A percentile compares a stretch with the other conserved stretches of the same genome.
These are phyloP conservation scores for Fusarium brevicatenulatum DNA, from an alignment of 2,329 filamentous ascomycete species.

Conservation along the genomic window DNA sequence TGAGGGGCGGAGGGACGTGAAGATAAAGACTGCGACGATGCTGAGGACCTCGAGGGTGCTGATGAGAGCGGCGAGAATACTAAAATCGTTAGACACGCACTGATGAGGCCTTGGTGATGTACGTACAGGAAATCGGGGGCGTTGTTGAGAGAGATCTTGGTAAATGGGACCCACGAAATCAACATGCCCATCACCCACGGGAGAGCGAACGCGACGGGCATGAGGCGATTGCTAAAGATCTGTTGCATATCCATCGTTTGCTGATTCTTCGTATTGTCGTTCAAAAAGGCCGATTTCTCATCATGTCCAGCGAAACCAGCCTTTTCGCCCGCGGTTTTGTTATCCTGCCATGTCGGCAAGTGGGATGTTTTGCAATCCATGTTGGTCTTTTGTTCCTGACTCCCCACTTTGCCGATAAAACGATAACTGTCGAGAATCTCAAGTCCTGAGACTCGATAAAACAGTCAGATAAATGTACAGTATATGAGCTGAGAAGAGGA, in stretches of 20 bases:
- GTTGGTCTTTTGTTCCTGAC: not conserved
- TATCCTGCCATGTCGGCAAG: slow-evolving; percentile 18
- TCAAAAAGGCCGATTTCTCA: not conserved
- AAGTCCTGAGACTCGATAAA: not conserved
- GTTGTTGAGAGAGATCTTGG: slow-evolving; percentile 17
- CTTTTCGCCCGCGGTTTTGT: slow-evolving; percentile 3
- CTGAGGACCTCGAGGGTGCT: slow-evolving; percentile 35
- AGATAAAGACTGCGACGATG: slow-evolving; percentile 28
- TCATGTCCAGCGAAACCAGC: not conserved
- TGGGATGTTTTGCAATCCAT: slow-evolving; percentile 22
- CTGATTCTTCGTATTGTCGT: not conserved
- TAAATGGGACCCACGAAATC: slow-evolving; percentile 33
- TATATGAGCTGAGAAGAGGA: no score
- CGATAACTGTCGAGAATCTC: not conserved
- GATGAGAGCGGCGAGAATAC: slow-evolving; percentile 17
- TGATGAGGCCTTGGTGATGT: not conserved
- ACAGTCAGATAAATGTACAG: not conserved
- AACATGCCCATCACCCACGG: slow-evolving; percentile 31
- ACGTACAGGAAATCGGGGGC: slow-evolving; percentile 29
- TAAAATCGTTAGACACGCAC: not conserved
- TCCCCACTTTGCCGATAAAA: slow-evolving; percentile 18
- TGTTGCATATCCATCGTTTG: not conserved
- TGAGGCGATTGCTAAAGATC: slow-evolving; percentile 5
- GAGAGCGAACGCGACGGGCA: slow-evolving; percentile 25
- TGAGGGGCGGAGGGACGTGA: slow-evolving; percentile 5